Conservation (phyloP, 441 rosid genomes). For the Corymbia calophylla region DNA sequence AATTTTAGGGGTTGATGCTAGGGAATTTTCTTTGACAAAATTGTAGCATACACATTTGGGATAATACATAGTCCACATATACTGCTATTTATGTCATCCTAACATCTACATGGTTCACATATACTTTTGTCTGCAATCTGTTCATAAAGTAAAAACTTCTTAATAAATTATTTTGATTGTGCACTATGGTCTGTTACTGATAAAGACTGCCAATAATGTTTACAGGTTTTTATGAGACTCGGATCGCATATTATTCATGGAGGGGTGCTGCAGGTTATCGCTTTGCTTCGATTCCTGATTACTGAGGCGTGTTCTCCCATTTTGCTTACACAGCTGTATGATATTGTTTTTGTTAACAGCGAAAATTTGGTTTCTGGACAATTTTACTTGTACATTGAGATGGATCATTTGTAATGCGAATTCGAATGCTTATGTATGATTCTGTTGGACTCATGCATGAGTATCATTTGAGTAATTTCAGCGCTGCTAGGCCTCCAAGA, state of each 20-base stretch:
- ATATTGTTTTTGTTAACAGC: neutral
- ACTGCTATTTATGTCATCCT: neutral
- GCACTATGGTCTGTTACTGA: neutral
- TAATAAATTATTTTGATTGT: neutral
- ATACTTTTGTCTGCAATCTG: neutral
- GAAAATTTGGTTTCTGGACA: neutral
- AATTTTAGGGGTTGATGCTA: neutral
- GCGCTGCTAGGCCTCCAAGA: neutral
- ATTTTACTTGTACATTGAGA: neutral
- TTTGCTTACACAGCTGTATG: neutral
- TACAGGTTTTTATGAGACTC: conserved; percentile 82
- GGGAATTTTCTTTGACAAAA: neutral
- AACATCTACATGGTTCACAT: neutral
- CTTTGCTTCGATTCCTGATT: conserved; percentile 67
- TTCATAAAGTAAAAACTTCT: neutral
- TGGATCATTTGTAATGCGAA: neutral
- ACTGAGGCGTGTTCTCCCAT: conserved; percentile 11
- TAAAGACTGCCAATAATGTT: neutral
- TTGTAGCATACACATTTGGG: neutral
- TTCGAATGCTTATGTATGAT: neutral
- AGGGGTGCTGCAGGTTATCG: conserved; percentile 75
- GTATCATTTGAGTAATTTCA: neutral
- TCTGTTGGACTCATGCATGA: neutral
- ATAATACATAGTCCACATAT: neutral
- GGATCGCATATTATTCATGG: conserved; percentile 87